Evolutionary conservation across 208 protist genomes (phyloP).

Genomic region (Endotrypanum monterogeii): DNA sequence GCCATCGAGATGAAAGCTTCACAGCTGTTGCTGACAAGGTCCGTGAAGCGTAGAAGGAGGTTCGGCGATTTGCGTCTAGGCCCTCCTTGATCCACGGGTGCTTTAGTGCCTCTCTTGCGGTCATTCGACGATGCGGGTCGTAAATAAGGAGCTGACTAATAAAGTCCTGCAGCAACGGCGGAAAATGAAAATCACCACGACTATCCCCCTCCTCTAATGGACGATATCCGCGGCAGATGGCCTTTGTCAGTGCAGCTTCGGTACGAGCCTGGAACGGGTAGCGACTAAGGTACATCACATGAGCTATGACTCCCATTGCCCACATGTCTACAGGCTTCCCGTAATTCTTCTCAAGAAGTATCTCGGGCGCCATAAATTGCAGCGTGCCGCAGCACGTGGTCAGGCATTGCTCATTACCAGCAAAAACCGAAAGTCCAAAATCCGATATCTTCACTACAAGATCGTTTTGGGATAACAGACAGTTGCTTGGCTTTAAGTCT

Average conservation of each 20-base stretch:
- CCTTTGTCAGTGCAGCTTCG: slow-evolving; percentile 35
- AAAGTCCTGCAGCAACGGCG: slow-evolving; percentile 69
- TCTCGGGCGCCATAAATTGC: slow-evolving; percentile 91
- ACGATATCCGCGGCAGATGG: slow-evolving; percentile 50
- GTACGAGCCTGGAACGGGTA: slow-evolving; percentile 77
- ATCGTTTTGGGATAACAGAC: slow-evolving; percentile 72
- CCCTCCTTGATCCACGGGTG: slow-evolving; percentile 83
- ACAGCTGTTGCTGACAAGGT: background rate
- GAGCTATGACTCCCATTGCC: slow-evolving; percentile 89
- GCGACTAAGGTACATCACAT: slow-evolving; percentile 79
- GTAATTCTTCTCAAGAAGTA: slow-evolving; percentile 81
- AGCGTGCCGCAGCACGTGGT: slow-evolving; percentile 87
- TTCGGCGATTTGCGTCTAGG: slow-evolving; percentile 25
- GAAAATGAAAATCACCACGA: background rate
- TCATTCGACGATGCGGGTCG: slow-evolving; percentile 75
- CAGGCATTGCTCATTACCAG: slow-evolving; percentile 77
- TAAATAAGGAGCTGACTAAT: slow-evolving; percentile 69
- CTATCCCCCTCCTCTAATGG: background rate
- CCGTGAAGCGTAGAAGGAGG: slow-evolving; percentile 13
- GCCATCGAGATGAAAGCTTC: slow-evolving; percentile 37
- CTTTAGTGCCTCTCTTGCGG: slow-evolving; percentile 81
- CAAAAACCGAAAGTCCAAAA: slow-evolving; percentile 90
- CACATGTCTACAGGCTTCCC: slow-evolving; percentile 93
- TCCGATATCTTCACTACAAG: slow-evolving; percentile 89
- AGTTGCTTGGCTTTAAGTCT: slow-evolving; percentile 93